Base-by-base conservation (phyloP, 768 basidiomycete genomes). In the Ramaria sp. region DNA sequence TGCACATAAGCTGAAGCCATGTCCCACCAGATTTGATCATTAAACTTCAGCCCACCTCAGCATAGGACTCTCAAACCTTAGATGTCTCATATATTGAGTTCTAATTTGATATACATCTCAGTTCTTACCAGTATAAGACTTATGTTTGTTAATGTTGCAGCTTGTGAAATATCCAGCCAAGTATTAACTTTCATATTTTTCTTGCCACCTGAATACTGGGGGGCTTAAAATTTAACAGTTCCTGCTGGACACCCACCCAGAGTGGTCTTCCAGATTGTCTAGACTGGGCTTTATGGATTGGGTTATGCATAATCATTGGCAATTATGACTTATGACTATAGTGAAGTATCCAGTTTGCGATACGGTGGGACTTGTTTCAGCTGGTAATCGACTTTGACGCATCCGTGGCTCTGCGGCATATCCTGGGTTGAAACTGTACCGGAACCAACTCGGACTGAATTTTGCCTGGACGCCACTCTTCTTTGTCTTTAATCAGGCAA, bases 221-320 rank as follows among this genome's bases (percentile, higher is more conserved):
- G 16, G 0, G 34, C 32, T 3, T 48, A 82, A 80, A 73, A 64
- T 52, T 65, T 83, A 55, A 62, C 64, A 20, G 61, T 70, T 13
- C 81, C 82, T 15, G 75, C 80, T 10, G 76, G 74, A 3, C 69
- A 70, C 30, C 78, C 78, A 28, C 76, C 79, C 22, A 66, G 70
- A 28, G 69, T 72, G 50, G 74, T 72, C 1, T 84, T 83, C 59
- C 78, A 78, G 9, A 73, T 81, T 51, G 77, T 79, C 12, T 81
- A 80, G 81, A 71, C 76, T 0, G 61, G 70, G 0, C 59, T 82
- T 13, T 79, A 78, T 60, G 42, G 41, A 73, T 74, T 85, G 81
- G 84, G 84, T 20, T 84, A 77, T 61, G 81, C 81, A 7, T 82
- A 80, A 5, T 78, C 84, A 63, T 62, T 85, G 25, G 76, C 80